Base-by-base conservation (phyloP, 768 basidiomycete genomes). In the Calocybe gangraenosa region DNA sequence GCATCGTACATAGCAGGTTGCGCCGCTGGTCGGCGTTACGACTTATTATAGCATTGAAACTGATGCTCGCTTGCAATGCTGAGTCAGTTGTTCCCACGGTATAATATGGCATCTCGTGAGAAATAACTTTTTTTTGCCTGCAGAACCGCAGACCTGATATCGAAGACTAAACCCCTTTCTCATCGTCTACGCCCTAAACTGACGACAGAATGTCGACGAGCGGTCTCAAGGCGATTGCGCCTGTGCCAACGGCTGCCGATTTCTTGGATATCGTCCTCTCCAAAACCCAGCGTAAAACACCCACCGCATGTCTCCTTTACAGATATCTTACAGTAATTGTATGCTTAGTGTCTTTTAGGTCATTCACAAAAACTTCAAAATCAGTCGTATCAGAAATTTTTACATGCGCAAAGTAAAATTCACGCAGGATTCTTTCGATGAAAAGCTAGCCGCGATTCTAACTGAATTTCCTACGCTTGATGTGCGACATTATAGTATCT, bases 381-480 rank as follows among this genome's bases (percentile, higher is more conserved):
- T 99, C 66, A 93, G 92, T 54, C 87, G 95, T 55, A 98, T 98
- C 69, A 82, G 95, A 51, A 92, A 92, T 58, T 92, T 92, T 61
- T 96, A 99, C 67, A 97, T 98, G 95, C 84, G 95, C 64, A 99
- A 99, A 67, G 95, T 99, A 69, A 98, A 95, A 67, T 98, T 96
- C 65, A 94, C 94, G 2, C 93, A 97, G 65, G 93, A 97, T 60
- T 76, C 88, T 13, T 97, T 98, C 54, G 93, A 96, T 49, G 94
- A 97, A 68, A 94, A 97, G 63, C 78, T 99, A 22, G 84, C 84
- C 44, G 86, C 84, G 25, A 99, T 99, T 62, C 72, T 99, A 60
- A 79, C 84, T 35, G 96, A 99, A 65, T 99, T 99, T 71, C 96
- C 96, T 17, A 83, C 98, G 70, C 85, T 99, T 42, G 95, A 98